These are phyloP conservation scores for Acacia melanoxylon DNA, from an alignment of 306 rosid species.

Conservation along the genomic window DNA sequence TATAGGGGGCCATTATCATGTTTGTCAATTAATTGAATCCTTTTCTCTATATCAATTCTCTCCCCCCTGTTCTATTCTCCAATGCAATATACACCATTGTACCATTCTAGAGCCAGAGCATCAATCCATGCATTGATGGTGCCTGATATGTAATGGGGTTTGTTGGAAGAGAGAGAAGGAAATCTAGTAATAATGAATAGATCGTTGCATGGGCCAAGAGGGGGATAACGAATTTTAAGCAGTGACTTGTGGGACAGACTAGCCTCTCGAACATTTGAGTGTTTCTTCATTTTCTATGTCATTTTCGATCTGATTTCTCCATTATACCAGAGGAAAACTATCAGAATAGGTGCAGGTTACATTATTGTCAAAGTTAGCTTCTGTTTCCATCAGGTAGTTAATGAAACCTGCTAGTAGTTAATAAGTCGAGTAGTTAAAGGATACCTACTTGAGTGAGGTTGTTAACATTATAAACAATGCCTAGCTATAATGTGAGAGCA, in stretches of 20 bases:
- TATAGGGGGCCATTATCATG: not conserved
- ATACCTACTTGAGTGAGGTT: not conserved
- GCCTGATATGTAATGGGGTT: not conserved
- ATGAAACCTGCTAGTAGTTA: not conserved
- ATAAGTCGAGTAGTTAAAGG: not conserved
- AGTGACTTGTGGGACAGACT: not conserved
- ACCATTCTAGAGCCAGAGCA: not conserved
- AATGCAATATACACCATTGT: not conserved
- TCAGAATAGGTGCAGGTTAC: not conserved
- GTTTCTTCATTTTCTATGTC: not conserved
- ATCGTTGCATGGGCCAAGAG: not conserved
- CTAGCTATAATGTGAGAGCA: not conserved
- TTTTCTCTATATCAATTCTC: not conserved
- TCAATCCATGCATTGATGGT: not conserved
- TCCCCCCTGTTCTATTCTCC: not conserved
- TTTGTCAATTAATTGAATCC: not conserved
- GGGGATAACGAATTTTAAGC: not conserved
- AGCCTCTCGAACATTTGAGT: not conserved
- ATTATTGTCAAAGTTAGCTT: not conserved
- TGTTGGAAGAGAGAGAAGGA: not conserved
- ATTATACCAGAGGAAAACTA: not conserved
- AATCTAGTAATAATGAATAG: too few species aligned
- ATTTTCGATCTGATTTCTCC: not conserved
- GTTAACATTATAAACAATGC: not conserved
- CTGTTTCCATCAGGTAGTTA: not conserved